Evolutionary conservation across 352 stramenopile species (phyloP).

Genomic region (Pythium diclinum): DNA sequence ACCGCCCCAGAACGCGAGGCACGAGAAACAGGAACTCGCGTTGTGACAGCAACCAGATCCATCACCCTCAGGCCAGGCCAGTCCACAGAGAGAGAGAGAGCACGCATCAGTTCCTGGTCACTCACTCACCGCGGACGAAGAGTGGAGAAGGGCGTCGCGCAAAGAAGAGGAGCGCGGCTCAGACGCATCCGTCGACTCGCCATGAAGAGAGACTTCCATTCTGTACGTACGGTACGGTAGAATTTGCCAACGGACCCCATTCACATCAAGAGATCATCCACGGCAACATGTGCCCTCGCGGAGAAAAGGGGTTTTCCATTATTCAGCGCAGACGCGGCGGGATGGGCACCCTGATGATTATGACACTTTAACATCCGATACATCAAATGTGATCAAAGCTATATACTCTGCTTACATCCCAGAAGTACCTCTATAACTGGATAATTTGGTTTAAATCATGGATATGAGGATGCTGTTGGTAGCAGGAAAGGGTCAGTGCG

Average conservation of each 20-base stretch:
- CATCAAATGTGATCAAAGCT: not conserved
- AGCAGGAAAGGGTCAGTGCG: not conserved
- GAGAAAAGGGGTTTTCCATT: constrained; percentile 29
- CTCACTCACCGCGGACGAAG: not conserved
- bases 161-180: constrained; percentile 14
- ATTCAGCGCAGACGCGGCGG: constrained; percentile 17
- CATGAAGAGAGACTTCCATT: constrained; percentile 1
- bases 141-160: not conserved
- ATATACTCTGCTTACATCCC: too few species aligned
- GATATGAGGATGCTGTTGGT: not conserved
- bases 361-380: not conserved
- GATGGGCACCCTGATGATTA: not conserved
- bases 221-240: not conserved
- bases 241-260: not conserved
- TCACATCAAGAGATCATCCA: not conserved
- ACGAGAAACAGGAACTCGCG: not conserved
- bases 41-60: not conserved
- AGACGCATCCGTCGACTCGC: constrained; percentile 18
- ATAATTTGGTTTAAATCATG: not conserved
- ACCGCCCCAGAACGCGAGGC: not conserved
- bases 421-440: not conserved
- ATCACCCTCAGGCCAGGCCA: not conserved
- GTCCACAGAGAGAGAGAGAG: not conserved
- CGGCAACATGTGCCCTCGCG: not conserved
- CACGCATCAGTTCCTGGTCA: not conserved